Evolutionary conservation across 1,284 basidiomycete genomes (phyloP).

Genomic region (Ceraceosorus bombacis): DNA sequence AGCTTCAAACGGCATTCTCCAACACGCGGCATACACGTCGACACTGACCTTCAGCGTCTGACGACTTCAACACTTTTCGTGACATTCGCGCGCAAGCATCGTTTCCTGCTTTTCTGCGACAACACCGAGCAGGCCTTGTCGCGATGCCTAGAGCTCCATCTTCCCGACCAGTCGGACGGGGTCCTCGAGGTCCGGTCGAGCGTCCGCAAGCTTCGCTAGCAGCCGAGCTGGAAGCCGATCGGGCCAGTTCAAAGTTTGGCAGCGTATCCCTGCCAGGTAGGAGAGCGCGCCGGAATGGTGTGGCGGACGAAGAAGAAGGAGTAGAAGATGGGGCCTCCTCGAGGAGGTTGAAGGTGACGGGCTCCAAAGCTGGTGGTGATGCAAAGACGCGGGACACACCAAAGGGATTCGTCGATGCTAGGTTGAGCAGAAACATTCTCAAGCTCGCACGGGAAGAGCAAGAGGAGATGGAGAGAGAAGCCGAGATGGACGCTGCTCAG

Average conservation of each 20-base stretch:
- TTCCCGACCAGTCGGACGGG: constrained; percentile 1
- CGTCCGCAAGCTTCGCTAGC: constrained; percentile 2
- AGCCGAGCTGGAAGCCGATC: constrained; percentile 5
- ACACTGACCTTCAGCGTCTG: no score
- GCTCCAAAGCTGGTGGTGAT: constrained; percentile 3
- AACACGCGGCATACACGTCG: no score
- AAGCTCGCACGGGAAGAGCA: constrained; percentile 88
- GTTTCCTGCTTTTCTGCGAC: no score
- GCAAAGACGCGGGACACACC: not conserved
- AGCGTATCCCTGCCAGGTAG: constrained; percentile 5
- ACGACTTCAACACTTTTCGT: no score
- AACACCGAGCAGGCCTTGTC: no score
- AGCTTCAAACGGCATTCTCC: no score
- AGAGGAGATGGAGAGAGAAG: constrained; percentile 59
- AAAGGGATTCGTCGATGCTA: constrained; percentile 49
- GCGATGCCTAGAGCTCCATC: constrained; percentile 10
- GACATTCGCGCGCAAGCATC: no score
- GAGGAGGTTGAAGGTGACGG: not conserved
- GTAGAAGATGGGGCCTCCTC: not conserved
- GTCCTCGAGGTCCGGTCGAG: not conserved
- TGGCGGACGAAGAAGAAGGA: not conserved
- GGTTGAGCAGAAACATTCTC: constrained; percentile 80
- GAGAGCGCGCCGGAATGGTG: not conserved
- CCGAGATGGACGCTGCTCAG: constrained; percentile 7
- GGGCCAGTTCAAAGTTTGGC: constrained; percentile 4